Percentiles rank a stretch among this genome's conserved stretches.
Conservation (phyloP, 129 eudicot species). For the Silybum marianum region DNA sequence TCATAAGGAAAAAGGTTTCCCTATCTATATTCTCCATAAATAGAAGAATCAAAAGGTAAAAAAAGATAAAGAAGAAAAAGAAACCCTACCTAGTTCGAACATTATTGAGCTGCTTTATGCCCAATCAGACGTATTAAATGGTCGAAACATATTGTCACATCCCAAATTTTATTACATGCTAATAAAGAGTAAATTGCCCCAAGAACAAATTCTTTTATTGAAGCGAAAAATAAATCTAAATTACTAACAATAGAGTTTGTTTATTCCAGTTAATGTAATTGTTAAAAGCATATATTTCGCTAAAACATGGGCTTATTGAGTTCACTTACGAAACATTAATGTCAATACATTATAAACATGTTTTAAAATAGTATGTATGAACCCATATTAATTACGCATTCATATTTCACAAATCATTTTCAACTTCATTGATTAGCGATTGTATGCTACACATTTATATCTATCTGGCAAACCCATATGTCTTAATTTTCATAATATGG, state of each 20-base stretch:
- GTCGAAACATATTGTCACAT: neutral
- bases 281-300: neutral
- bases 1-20: slow-evolving; percentile 17
- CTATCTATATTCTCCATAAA: slow-evolving; percentile 25
- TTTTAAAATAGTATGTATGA: neutral
- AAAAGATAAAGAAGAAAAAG: slow-evolving; percentile 36
- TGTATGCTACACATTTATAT: neutral
- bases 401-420: neutral
- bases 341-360: neutral
- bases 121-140: neutral
- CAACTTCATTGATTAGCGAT: neutral
- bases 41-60: slow-evolving; percentile 34
- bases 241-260: neutral
- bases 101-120: slow-evolving; percentile 30
- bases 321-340: neutral
- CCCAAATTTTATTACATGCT: neutral
- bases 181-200: neutral
- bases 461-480: neutral
- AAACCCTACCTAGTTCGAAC: slow-evolving; percentile 34
- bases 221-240: neutral
- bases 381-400: neutral
- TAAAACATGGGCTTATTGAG: neutral
- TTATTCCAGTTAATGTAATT: neutral
- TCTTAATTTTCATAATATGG: neutral
- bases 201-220: neutral